These are phyloP conservation scores for Oryza officinalis DNA, from an alignment of 176 grass and related monocot genomes.

Conservation along the genomic window DNA sequence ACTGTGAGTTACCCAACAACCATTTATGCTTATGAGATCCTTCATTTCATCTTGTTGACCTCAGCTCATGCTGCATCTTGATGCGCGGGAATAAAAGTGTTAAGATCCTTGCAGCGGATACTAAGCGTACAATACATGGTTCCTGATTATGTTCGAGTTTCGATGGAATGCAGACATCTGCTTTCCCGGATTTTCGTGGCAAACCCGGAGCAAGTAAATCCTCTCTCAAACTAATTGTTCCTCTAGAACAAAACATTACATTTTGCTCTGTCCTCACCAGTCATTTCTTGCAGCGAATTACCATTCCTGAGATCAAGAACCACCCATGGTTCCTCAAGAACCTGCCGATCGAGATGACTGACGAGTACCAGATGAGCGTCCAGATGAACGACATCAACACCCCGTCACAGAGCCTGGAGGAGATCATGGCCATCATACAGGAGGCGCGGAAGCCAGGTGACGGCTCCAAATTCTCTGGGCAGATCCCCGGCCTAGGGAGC, in stretches of 20 bases:
- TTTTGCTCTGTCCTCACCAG: slow-evolving; percentile 19
- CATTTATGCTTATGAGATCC: not conserved
- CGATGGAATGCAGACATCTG: slow-evolving; percentile 86
- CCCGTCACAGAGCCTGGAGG: slow-evolving; percentile 60
- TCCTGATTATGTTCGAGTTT: slow-evolving; percentile 86
- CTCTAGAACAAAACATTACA: not conserved
- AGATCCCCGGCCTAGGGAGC: slow-evolving; percentile 62
- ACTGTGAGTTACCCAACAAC: slow-evolving; percentile 57
- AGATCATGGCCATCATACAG: slow-evolving; percentile 74
- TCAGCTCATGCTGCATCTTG: not conserved
- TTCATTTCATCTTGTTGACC: not conserved
- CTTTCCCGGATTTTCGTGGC: slow-evolving; percentile 92
- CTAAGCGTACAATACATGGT: slow-evolving; percentile 80
- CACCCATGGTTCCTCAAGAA: slow-evolving; percentile 99
- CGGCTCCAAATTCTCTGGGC: slow-evolving; percentile 40
- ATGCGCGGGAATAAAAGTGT: not conserved
- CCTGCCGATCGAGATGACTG: slow-evolving; percentile 87
- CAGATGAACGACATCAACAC: slow-evolving; percentile 34
- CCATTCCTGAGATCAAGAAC: slow-evolving; percentile 94
- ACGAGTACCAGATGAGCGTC: slow-evolving; percentile 66
- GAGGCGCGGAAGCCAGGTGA: slow-evolving; percentile 61
- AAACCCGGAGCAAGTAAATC: slow-evolving; percentile 81
- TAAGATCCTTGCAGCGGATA: slow-evolving; percentile 69
- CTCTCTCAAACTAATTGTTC: not conserved
- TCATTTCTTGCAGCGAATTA: slow-evolving; percentile 65